Base-by-base conservation (phyloP, 2,329 filamentous ascomycete genomes). In the Chaetomiaceae sp. region DNA sequence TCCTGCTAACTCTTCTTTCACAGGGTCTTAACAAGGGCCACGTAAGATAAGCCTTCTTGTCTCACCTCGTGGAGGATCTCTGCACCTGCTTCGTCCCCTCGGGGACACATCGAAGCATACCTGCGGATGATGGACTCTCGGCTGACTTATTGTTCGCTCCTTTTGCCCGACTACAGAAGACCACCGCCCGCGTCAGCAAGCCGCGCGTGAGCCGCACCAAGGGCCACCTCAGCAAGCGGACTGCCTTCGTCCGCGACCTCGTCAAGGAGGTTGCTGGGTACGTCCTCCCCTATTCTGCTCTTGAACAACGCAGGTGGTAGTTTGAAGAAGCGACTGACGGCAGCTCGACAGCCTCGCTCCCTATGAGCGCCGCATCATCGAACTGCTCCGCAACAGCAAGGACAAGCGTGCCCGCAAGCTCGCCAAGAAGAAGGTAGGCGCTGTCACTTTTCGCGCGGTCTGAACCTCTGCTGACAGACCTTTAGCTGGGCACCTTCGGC, bases 351-450 rank as follows among this genome's bases (percentile, higher is more conserved):
- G 87, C 69, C 86, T 93, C 62, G 88, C 88, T 63, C 88, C 88
- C 67, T 94, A 98, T 73, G 93, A 98, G 84, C 93, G 93, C 75
- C 90, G 93, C 70, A 88, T 98, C 65, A 95, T 98, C 70, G 93
- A 98, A 83, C 79, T 98, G 71, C 86, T 98, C 75, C 88, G 93
- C 67, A 98, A 98, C 86, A 85, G 81, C 79, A 95, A 95, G 81
- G 93, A 98, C 77, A 97, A 97, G 88, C 88, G 91, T 75, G 91
- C 91, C 67, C 84, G 91, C 65, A 96, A 96, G 85, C 87, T 97
- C 68, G 91, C 91, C 67, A 97, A 97, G 90, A 96, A 96, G 88
- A 85, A 91, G 74, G 86, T 91, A 81, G 62, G 85, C 81, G 14
- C 15, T 42, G 3, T 17, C 17, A 15, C 8, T 46, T 49, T 50